These are phyloP conservation scores for Arthonia radiata DNA, from an alignment of 495 filamentous ascomycete species.

Conservation along the genomic window DNA sequence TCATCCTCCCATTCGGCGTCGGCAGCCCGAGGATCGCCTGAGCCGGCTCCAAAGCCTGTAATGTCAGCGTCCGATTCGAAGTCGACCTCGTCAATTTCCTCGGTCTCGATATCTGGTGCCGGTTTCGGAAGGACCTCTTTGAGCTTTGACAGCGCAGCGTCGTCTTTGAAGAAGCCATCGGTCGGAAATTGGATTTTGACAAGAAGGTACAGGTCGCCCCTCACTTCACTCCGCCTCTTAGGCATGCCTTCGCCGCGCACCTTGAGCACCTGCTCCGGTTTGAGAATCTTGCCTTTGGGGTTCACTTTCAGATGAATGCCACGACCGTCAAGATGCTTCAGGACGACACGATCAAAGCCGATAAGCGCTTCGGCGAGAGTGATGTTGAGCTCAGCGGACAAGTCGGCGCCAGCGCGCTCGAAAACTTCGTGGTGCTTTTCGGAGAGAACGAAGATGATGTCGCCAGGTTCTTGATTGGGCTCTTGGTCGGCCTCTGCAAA, in stretches of 20 bases:
- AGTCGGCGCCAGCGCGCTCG: conserved; percentile 55
- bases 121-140: conserved; percentile 44
- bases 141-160: conserved; percentile 38
- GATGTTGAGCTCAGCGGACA: conserved; percentile 54
- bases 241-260: conserved; percentile 86
- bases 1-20: conserved; percentile 66
- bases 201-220: conserved; percentile 68
- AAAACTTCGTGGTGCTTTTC: conserved; percentile 67
- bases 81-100: conserved; percentile 64
- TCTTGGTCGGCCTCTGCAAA: conserved; percentile 92
- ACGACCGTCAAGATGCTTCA: conserved; percentile 83
- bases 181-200: conserved; percentile 79
- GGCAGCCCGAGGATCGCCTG: conserved; percentile 41
- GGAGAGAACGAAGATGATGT: conserved; percentile 68
- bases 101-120: conserved; percentile 28
- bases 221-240: conserved; percentile 52
- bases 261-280: conserved; percentile 62
- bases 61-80: conserved; percentile 60
- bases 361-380: conserved; percentile 63
- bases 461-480: conserved; percentile 73
- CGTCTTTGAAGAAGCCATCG: conserved; percentile 52
- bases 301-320: conserved; percentile 60
- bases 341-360: conserved; percentile 71
- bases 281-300: conserved; percentile 46
- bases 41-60: conserved; percentile 46